These are phyloP conservation scores for Phaseolus lunatus DNA, from an alignment of 306 rosid genomes.

Conservation along the genomic window DNA sequence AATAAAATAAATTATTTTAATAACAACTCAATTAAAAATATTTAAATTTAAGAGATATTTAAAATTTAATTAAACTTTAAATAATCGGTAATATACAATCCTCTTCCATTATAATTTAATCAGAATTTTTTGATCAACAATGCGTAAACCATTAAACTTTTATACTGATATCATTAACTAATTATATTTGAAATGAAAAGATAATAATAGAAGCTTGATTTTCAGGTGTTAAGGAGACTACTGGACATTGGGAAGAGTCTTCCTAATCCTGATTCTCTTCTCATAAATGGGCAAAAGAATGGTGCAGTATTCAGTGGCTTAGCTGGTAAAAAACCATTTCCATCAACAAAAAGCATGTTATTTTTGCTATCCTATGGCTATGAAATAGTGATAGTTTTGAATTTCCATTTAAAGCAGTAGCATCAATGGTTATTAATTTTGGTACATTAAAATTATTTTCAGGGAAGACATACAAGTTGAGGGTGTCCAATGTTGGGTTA, in stretches of 20 bases:
- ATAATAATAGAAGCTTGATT: neutral
- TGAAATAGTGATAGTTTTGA: neutral
- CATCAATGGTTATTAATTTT: neutral
- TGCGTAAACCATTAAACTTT: too few relatives aligned
- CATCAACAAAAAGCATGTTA: neutral
- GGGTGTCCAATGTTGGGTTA: conserved; percentile 78
- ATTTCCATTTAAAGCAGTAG: neutral
- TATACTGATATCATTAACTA: neutral
- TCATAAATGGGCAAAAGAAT: conserved; percentile 64
- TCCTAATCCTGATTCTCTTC: conserved; percentile 75
- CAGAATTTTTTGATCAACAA: too few relatives aligned
- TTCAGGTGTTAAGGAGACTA: conserved; percentile 57
- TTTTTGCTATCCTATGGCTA: neutral
- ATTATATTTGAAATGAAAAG: neutral
- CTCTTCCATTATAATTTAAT: too few relatives aligned
- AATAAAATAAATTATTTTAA: too few relatives aligned
- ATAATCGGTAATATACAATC: too few relatives aligned
- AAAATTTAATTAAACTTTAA: too few relatives aligned
- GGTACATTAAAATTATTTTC: conserved; percentile 11
- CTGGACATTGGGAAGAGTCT: conserved; percentile 66
- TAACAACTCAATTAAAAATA: too few relatives aligned
- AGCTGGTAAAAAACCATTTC: conserved; percentile 57
- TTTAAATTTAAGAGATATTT: too few relatives aligned
- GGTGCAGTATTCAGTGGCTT: conserved; percentile 52
- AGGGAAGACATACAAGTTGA: conserved; percentile 85